Base-by-base conservation (phyloP, 352 stramenopile genomes). In the Chrysophaeum taylorii region DNA sequence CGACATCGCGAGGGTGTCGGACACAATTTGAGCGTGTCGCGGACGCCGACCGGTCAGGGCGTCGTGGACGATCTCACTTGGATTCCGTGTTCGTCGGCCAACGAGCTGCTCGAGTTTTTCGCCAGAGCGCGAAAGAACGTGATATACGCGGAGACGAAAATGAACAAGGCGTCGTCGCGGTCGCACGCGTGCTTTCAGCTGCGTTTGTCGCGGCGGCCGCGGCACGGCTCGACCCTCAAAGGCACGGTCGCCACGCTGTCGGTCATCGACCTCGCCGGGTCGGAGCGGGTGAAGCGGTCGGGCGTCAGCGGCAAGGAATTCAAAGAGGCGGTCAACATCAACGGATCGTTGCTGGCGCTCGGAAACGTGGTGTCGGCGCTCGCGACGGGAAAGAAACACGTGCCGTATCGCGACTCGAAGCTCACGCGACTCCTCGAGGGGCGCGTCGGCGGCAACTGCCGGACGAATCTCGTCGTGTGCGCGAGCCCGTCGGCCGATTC, bases 351-450 rank as follows among this genome's bases (percentile, higher is more conserved):
- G 0, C 92, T 86, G 12, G 85, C 84, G 4, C 76, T 94, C 18
- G 86, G 86, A 37, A 93, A 94, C 52, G 88, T 94, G 18, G 92
- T 94, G 64, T 90, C 90, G 79, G 85, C 85, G 18, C 80, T 94
- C 0, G 87, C 91, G 14, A 85, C 92, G 53, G 82, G 89, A 4
- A 88, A 84, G 38, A 90, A 90, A n/a, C 63, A 75, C 39, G 61
- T 79, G 14, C 78, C 78, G 4, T 83, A 80, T 52, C 68, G 76
- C n/a, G 72, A 81, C 72, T 80, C 76, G 25, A 83, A 83, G 75
- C 68, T 83, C 1, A 84, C 79, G 39, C 75, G 76, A 2, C 41
- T 86, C 83, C 0, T 82, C 84, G 43, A 88, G 85, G 71, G 77
- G 83, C 87, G 84, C 5, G 66, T 93, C 25, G 87, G 87, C 41